Evolutionary conservation across 371 early-diverging fungal species (phyloP).

Genomic region (Mortierella sp.): DNA sequence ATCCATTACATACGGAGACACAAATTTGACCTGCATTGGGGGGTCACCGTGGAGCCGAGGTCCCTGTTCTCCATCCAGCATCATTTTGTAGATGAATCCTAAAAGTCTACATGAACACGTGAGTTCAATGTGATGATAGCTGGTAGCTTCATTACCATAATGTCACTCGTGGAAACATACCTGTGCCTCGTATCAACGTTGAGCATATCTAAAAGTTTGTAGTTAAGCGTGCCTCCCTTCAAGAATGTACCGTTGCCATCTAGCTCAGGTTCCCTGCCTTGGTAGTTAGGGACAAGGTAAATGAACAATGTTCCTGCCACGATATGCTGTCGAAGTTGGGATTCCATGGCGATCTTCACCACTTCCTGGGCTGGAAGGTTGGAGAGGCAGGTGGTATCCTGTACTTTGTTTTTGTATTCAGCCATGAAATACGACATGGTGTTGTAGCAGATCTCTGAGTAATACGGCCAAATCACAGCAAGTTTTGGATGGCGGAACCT

Average conservation of each 20-base stretch:
- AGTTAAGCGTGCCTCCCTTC: conserved; percentile 77
- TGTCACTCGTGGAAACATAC: conserved; percentile 25
- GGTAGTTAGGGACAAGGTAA: conserved; percentile 75
- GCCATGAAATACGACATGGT: conserved; percentile 65
- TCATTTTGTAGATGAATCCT: conserved; percentile 85
- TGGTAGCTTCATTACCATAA: background rate
- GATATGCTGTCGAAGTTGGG: conserved; percentile 75
- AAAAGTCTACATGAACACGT: conserved; percentile 61
- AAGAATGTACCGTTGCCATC: conserved; percentile 73
- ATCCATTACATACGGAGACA: conserved; percentile 84
- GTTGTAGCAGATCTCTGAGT: conserved; percentile 65
- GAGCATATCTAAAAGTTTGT: conserved; percentile 76
- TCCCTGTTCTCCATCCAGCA: conserved; percentile 78
- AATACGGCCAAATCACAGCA: conserved; percentile 73
- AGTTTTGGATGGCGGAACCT: conserved; percentile 82
- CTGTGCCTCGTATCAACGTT: conserved; percentile 79
- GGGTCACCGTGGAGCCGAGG: conserved; percentile 71
- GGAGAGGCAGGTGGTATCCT: conserved; percentile 61
- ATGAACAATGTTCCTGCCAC: conserved; percentile 85
- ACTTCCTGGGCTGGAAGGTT: conserved; percentile 73
- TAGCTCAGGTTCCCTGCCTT: conserved; percentile 64
- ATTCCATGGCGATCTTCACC: conserved; percentile 79
- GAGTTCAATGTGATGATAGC: background rate
- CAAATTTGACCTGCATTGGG: conserved; percentile 68
- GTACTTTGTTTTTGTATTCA: conserved; percentile 64